phyloP scores from a whole-genome alignment of 345 rosid species.

The Citrus mangshanensis region DNA sequence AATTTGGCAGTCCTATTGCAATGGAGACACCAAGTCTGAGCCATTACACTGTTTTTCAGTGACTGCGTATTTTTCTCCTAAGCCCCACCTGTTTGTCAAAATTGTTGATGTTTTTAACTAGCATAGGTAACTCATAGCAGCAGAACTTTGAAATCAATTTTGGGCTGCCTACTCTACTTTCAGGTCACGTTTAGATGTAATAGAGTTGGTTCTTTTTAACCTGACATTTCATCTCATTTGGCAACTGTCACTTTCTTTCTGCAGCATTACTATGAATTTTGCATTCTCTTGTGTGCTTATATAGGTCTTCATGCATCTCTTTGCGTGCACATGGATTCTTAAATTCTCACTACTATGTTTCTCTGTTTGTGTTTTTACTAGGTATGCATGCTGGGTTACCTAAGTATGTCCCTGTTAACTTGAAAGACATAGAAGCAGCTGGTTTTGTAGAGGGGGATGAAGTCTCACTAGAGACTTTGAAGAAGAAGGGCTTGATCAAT shows the following conservation, averaged over 20 bases:
- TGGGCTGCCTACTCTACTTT: neutral
- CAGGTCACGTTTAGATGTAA: neutral
- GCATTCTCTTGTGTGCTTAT: neutral
- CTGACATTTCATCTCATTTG: neutral
- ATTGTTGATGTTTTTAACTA: no score
- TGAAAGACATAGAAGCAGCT: constrained; percentile 71
- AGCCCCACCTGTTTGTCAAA: no score
- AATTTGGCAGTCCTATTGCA: no score
- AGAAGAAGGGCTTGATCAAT: constrained; percentile 74
- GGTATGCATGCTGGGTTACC: constrained; percentile 93
- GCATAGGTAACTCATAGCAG: neutral
- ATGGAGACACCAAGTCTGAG: no score
- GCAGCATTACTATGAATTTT: neutral
- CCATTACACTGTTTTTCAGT: no score
- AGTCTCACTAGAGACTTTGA: constrained; percentile 75
- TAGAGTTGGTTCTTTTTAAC: neutral
- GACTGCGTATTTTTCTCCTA: no score
- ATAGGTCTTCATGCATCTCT: neutral
- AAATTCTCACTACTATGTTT: constrained; percentile 11
- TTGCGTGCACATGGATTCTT: neutral
- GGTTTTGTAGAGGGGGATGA: constrained; percentile 89
- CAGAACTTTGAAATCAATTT: neutral
- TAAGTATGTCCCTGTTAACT: constrained; percentile 72
- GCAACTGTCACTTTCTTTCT: no score
- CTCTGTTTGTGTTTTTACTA: constrained; percentile 18